phyloP scores from a whole-genome alignment of 345 rosid species.

The Pistacia atlantica region DNA sequence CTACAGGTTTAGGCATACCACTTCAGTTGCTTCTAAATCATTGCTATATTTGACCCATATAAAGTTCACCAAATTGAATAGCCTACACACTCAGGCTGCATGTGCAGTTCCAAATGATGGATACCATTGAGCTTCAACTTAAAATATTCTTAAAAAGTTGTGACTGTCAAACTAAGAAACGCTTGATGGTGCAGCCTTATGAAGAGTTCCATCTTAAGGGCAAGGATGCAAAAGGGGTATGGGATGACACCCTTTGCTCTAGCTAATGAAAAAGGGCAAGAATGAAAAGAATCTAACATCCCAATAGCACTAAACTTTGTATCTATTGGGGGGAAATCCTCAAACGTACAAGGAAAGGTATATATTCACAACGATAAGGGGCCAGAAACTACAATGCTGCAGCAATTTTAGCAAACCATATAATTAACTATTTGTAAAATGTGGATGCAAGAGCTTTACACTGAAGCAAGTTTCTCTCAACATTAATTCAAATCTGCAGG shows the following conservation, averaged over 20 bases:
- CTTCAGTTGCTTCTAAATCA: constrained; percentile 16
- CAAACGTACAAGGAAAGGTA: constrained; percentile 96
- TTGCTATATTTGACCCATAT: neutral
- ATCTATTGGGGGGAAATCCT: constrained; percentile 79
- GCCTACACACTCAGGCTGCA: neutral
- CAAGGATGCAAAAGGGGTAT: constrained; percentile 68
- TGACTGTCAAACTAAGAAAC: constrained; percentile 6
- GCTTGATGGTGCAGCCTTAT: constrained; percentile 52
- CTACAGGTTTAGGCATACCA: constrained; percentile 58
- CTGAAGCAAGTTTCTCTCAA: constrained; percentile 86
- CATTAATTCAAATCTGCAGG: constrained; percentile 81
- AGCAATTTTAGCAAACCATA: neutral
- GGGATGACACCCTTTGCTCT: constrained; percentile 43
- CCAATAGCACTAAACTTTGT: constrained; percentile 64
- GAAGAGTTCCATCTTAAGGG: constrained; percentile 72
- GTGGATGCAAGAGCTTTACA: constrained; percentile 77
- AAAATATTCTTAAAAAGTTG: constrained; percentile 1
- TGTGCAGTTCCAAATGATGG: neutral
- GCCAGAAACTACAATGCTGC: neutral
- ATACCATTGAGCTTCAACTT: neutral
- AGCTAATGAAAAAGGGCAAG: constrained; percentile 52
- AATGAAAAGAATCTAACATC: constrained; percentile 44
- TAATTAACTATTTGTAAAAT: constrained; percentile 12
- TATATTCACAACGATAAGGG: neutral
- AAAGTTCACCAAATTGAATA: neutral